Evolutionary conservation across 768 basidiomycete genomes (phyloP).

Genomic region (Daedaleopsis nitida): DNA sequence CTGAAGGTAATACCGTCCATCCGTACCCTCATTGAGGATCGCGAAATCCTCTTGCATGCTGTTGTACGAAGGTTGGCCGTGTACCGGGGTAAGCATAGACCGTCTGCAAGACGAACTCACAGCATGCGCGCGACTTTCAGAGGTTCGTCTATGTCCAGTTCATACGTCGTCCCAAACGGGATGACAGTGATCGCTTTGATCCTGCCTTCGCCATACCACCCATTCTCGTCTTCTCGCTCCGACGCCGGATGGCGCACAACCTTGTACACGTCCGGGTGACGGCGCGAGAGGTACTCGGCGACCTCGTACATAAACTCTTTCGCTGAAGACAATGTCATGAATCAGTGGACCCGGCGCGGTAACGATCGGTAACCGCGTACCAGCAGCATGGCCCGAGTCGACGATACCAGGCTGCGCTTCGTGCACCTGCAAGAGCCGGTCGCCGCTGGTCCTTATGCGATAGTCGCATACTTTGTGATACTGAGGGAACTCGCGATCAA

Average conservation of each 20-base stretch:
- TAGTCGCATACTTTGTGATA: constrained; percentile 62
- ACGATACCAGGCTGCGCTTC: constrained; percentile 44
- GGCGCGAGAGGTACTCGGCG: constrained; percentile 62
- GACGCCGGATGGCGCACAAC: constrained; percentile 42
- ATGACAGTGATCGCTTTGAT: constrained; percentile 55
- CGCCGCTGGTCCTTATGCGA: constrained; percentile 54
- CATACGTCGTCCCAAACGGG: constrained; percentile 50
- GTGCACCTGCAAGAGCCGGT: constrained; percentile 49
- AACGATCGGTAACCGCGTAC: constrained; percentile 1
- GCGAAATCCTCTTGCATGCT: constrained; percentile 27
- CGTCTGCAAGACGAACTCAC: constrained; percentile 42
- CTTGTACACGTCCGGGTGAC: constrained; percentile 60
- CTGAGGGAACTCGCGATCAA: constrained; percentile 56
- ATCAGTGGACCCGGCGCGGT: background rate
- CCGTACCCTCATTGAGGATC: constrained; percentile 38
- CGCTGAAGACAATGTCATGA: constrained; percentile 40
- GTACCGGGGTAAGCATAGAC: background rate
- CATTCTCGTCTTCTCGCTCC: constrained; percentile 14
- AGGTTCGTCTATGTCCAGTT: constrained; percentile 55
- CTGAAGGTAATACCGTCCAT: constrained; percentile 76
- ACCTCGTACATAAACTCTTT: constrained; percentile 70
- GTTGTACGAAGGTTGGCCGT: background rate
- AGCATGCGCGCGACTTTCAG: constrained; percentile 63
- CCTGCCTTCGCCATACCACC: constrained; percentile 46
- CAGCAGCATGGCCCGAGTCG: constrained; percentile 20